These are phyloP conservation scores for Aethionema arabicum DNA, from an alignment of 345 rosid genomes.

Conservation along the genomic window DNA sequence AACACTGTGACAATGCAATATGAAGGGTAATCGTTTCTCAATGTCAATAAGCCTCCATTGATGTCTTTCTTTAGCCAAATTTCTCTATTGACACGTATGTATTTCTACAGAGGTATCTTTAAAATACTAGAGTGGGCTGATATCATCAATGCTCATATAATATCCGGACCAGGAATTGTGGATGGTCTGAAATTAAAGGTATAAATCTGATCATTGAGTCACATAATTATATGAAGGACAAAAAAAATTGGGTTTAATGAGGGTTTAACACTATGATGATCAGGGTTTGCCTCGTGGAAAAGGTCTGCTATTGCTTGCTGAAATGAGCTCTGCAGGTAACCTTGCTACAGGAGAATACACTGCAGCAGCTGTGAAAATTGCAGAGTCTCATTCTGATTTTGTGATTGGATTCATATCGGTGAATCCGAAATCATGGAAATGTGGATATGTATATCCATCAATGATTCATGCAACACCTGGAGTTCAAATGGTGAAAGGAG, in stretches of 20 bases:
- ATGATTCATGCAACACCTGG: conserved; percentile 98
- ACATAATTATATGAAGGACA: neutral
- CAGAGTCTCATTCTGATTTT: conserved; percentile 91
- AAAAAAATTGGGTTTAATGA: too few relatives aligned
- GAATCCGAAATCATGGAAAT: conserved; percentile 96
- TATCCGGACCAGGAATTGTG: conserved; percentile 94
- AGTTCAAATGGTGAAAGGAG: conserved; percentile 90
- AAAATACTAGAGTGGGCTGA: conserved; percentile 94
- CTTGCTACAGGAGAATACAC: conserved; percentile 96
- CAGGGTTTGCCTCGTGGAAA: conserved; percentile 93
- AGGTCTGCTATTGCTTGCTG: conserved; percentile 87
- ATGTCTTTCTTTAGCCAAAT: neutral
- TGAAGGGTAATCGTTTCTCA: conserved; percentile 60
- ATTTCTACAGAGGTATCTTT: conserved; percentile 65
- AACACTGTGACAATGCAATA: conserved; percentile 98
- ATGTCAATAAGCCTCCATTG: conserved; percentile 6
- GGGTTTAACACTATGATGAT: neutral
- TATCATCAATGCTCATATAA: conserved; percentile 84
- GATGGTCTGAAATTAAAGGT: conserved; percentile 94
- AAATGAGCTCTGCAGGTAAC: conserved; percentile 99
- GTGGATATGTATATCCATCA: conserved; percentile 69
- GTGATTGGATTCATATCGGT: conserved; percentile 97
- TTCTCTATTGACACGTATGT: neutral
- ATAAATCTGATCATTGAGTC: conserved; percentile 16
- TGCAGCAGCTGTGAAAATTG: conserved; percentile 86